Conservation (phyloP, 2,329 filamentous ascomycete genomes). For the Bipolaris oryzae region DNA sequence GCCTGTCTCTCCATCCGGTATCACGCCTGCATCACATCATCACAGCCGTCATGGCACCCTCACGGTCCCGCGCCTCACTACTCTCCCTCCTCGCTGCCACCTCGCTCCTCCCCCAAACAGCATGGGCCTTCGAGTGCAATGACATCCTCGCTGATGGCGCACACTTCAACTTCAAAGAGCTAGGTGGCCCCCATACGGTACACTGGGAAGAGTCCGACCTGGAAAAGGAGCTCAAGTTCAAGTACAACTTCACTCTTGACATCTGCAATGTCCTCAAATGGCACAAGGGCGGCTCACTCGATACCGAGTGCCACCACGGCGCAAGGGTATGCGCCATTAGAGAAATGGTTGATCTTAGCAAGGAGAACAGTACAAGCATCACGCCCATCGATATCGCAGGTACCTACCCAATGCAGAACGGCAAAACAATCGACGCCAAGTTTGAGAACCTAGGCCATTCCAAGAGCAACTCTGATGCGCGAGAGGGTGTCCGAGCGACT, state of each 20-base stretch:
- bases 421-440: conserved; percentile 67
- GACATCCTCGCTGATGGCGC: conserved; percentile 64
- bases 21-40: conserved; percentile 18
- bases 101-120: conserved; percentile 34
- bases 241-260: conserved; percentile 83
- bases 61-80: conserved; percentile 30
- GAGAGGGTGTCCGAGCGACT: conserved; percentile 74
- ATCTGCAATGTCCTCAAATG: conserved; percentile 72
- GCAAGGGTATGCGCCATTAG: conserved; percentile 80
- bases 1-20: conserved; percentile 8
- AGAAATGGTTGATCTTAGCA: conserved; percentile 59
- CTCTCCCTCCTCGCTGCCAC: conserved; percentile 32
- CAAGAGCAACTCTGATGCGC: conserved; percentile 67
- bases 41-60: conserved; percentile 36
- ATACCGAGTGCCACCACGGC: conserved; percentile 68
- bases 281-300: conserved; percentile 59
- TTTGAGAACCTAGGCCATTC: conserved; percentile 69
- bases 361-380: conserved; percentile 57
- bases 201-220: conserved; percentile 57
- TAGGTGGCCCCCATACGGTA: conserved; percentile 72
- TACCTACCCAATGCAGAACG: conserved; percentile 62
- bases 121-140: conserved; percentile 63
- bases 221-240: conserved; percentile 61
- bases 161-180: conserved; percentile 67
- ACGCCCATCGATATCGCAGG: conserved; percentile 77